phyloP scores from a whole-genome alignment of 352 stramenopile species.

The Saprolegnia diclina region DNA sequence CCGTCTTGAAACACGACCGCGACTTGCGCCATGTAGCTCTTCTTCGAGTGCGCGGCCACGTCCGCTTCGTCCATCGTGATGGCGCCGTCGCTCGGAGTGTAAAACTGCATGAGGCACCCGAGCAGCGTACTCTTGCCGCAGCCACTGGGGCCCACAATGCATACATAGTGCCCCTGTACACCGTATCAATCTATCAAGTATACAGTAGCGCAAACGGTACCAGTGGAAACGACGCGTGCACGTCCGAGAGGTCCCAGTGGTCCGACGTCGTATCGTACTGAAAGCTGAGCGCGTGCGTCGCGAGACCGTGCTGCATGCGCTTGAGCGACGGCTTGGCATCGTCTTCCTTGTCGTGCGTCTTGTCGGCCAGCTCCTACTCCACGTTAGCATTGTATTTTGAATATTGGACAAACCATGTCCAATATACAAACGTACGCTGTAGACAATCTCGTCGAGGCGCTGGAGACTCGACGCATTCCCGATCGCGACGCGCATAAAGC shows the following conservation, averaged over 20 bases:
- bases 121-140: constrained; percentile 86
- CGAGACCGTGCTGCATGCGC: constrained; percentile 80
- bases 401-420: background rate
- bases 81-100: constrained; percentile 69
- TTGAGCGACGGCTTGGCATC: constrained; percentile 63
- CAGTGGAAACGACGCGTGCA: constrained; percentile 51
- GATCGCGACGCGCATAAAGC: constrained; percentile 87
- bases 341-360: constrained; percentile 38
- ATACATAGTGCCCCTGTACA: constrained; percentile 69
- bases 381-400: background rate
- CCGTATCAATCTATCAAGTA: background rate
- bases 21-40: constrained; percentile 83
- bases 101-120: constrained; percentile 84
- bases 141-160: constrained; percentile 75
- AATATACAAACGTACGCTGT: constrained; percentile 28
- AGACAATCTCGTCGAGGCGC: constrained; percentile 79
- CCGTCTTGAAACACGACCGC: constrained; percentile 84
- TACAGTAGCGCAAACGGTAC: background rate
- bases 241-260: constrained; percentile 54
- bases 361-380: background rate
- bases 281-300: constrained; percentile 61
- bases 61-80: constrained; percentile 78
- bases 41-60: constrained; percentile 83
- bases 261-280: constrained; percentile 18
- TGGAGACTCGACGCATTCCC: constrained; percentile 82